Evolutionary conservation across 371 early-diverging fungal species (phyloP), one percentile per base, ranked within the genome.

Genomic region (Funneliformis caledonium): DNA sequence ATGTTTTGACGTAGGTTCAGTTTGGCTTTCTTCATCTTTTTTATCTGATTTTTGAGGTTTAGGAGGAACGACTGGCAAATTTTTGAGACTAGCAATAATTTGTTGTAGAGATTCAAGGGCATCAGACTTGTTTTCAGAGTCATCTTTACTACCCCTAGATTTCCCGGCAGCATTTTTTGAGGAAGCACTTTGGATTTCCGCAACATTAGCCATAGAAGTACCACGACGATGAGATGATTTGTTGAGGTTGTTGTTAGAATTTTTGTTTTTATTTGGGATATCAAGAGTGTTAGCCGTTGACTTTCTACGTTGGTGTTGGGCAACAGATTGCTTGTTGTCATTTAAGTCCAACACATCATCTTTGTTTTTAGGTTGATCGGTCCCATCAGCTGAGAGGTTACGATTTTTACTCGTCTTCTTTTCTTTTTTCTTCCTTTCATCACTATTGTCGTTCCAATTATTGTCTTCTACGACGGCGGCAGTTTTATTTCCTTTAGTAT

Each of bases 381-480:
- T 45, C 12, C 52, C 56, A 61, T 62, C 77, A 31, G 31, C 45
- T 3, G 48, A 64, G 26, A 31, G 16, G 26, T 12, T 65, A 76
- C 76, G 76, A 14, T 76, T 76, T 60, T 76, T 76, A 61, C 77
- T 43, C 26, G 74, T 62, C 81, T 81, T 45, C 82, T 84, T 9
- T 80, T 75, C 70, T 60, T 69, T 72, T 61, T 78, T 81, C 81
- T 67, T 78, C 45, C 67, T 78, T 64, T 78, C 78, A 59, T 79
- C 79, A 16, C 19, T 47, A 19, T 52, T 65, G 22, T 70, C 79
- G 59, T 52, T 79, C 3, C 70, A n/a, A 60, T 59, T 60, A 59
- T 9, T 16, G 22, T 76, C 76, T 31, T 78, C 78, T 10, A 26
- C 14, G 50, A 14, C 19, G 19, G 11, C 42, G 14, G 14, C 22